These are phyloP conservation scores for Mycena latifolia DNA, from an alignment of 768 basidiomycete genomes.

Conservation along the genomic window DNA sequence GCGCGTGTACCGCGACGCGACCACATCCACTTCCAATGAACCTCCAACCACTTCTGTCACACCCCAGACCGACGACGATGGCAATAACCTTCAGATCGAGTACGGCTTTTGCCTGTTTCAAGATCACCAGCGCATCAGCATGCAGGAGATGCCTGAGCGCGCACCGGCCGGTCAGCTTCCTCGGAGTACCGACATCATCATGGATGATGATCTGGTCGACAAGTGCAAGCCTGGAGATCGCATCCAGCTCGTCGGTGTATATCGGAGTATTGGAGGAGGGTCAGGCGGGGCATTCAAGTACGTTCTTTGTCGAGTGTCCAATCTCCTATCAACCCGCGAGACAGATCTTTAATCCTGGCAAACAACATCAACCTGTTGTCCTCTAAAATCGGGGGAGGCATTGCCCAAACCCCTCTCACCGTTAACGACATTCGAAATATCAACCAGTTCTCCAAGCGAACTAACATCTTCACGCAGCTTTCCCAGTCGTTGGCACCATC, in stretches of 20 bases:
- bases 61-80: slow-evolving; percentile 94
- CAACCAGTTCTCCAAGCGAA: slow-evolving; percentile 91
- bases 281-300: slow-evolving; percentile 95
- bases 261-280: slow-evolving; percentile 94
- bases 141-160: slow-evolving; percentile 99
- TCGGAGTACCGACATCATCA: slow-evolving; percentile 93
- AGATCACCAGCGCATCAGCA: slow-evolving; percentile 97
- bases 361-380: slow-evolving; percentile 96
- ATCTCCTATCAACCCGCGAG: slow-evolving; percentile 10
- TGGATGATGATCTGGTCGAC: slow-evolving; percentile 98
- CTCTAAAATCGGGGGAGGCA: slow-evolving; percentile 94
- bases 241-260: slow-evolving; percentile 95
- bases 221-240: slow-evolving; percentile 98
- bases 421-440: slow-evolving; percentile 96
- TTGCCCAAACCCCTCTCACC: slow-evolving; percentile 92
- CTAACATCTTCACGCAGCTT: slow-evolving; percentile 88
- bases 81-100: slow-evolving; percentile 88
- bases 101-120: slow-evolving; percentile 93
- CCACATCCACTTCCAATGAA: slow-evolving; percentile 85
- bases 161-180: slow-evolving; percentile 98
- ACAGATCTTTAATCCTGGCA: slow-evolving; percentile 90
- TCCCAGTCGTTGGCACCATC: slow-evolving; percentile 97
- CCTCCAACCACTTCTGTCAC: slow-evolving; percentile 90
- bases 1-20: slow-evolving; percentile 93
- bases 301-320: slow-evolving; percentile 39